Conservation (phyloP, 2,329 filamentous ascomycete species). For the Clarireedia paspali region DNA sequence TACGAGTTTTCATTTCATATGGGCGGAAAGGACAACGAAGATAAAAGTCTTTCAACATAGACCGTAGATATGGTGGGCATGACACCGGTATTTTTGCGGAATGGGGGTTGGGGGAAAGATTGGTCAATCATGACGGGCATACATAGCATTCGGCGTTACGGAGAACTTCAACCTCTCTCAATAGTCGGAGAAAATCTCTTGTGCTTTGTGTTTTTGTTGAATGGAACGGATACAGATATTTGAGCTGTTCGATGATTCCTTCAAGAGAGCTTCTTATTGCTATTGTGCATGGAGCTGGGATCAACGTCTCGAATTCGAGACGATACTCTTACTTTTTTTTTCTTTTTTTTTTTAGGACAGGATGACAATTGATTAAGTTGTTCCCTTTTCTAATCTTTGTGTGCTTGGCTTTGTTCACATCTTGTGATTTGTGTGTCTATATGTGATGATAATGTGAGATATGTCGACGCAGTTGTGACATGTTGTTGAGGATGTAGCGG, state of each 20-base stretch:
- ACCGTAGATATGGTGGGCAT: conserved; percentile 26
- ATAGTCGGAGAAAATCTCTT: conserved; percentile 16
- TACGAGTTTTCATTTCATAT: conserved; percentile 2
- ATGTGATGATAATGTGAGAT: no score
- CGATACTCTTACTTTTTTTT: not conserved
- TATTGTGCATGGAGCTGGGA: conserved; percentile 2
- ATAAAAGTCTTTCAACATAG: conserved; percentile 33
- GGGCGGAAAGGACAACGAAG: conserved; percentile 14
- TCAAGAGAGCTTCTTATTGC: not conserved
- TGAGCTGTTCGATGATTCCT: not conserved
- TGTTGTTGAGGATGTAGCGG: no score
- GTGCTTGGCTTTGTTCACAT: no score
- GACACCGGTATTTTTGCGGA: conserved; percentile 4
- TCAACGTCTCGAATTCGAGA: no score
- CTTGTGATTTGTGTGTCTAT: no score
- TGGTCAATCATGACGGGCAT: conserved; percentile 18
- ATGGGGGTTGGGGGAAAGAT: conserved; percentile 10
- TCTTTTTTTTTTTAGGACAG: no score
- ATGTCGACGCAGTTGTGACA: no score
- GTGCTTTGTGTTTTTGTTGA: conserved; percentile 6
- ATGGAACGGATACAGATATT: conserved; percentile 28
- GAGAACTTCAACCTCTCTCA: conserved; percentile 33
- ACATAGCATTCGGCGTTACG: conserved; percentile 29
- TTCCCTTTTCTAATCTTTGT: no score
- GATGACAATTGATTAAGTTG: no score